phyloP scores from a whole-genome alignment of 805 yeast genomes.

The Cyberlindnera subsufficiens region DNA sequence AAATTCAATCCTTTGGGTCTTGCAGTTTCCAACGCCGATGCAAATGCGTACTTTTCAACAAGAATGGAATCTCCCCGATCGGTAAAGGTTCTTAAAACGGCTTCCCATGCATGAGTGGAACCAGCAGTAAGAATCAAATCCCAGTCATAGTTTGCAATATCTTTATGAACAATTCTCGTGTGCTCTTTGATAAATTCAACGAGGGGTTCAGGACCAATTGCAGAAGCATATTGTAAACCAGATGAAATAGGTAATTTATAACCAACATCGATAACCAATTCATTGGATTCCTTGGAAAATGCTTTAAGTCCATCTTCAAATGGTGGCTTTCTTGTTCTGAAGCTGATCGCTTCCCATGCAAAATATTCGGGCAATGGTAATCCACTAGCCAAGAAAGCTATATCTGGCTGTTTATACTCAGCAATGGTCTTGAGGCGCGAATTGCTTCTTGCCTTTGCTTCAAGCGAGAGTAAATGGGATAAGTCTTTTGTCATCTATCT shows the following conservation, averaged over 20 bases:
- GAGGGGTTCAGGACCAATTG: slow-evolving; percentile 70
- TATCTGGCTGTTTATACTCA: slow-evolving; percentile 58
- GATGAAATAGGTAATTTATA: background rate
- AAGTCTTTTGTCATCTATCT: too few species aligned
- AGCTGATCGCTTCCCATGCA: slow-evolving; percentile 71
- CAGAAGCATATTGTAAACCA: slow-evolving; percentile 74
- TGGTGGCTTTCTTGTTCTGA: slow-evolving; percentile 67
- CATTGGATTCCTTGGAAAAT: slow-evolving; percentile 55
- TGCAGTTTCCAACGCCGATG: slow-evolving; percentile 43
- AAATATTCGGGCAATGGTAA: slow-evolving; percentile 84
- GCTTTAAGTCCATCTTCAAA: slow-evolving; percentile 48
- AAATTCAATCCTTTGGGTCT: slow-evolving; percentile 39
- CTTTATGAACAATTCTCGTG: slow-evolving; percentile 33
- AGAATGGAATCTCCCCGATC: slow-evolving; percentile 50
- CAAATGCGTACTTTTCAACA: slow-evolving; percentile 60
- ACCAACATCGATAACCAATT: background rate
- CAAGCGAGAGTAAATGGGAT: slow-evolving; percentile 23
- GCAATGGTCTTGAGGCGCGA: slow-evolving; percentile 81
- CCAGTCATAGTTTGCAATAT: slow-evolving; percentile 36
- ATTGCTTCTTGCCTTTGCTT: slow-evolving; percentile 64
- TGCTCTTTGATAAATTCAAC: slow-evolving; percentile 52
- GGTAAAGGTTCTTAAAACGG: slow-evolving; percentile 40
- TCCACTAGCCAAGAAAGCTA: slow-evolving; percentile 89
- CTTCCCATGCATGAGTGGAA: slow-evolving; percentile 47
- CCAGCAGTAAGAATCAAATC: slow-evolving; percentile 38